Evolutionary conservation across 148 eudicot species (phyloP).

Genomic region (Pouteria glomerata): DNA sequence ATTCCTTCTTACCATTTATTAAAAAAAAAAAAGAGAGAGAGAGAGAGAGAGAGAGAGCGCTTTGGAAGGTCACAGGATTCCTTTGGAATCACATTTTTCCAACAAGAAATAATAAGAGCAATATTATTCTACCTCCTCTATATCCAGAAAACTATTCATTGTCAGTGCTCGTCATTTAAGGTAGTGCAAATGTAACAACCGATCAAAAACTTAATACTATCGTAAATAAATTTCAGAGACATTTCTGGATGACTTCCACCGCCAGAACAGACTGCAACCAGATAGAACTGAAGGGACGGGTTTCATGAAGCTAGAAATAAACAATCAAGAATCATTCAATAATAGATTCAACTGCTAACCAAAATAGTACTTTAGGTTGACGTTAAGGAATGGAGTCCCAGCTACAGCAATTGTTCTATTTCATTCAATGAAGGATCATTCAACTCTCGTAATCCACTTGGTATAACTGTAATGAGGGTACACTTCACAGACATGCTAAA

Average conservation of each 20-base stretch:
- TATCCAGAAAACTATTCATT: neutral
- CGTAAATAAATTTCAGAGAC: neutral
- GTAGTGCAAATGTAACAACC: neutral
- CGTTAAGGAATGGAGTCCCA: neutral
- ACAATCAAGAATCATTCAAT: neutral
- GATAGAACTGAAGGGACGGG: constrained; percentile 3
- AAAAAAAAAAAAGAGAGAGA: too few relatives aligned
- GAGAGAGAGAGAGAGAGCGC: too few relatives aligned
- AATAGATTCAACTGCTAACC: neutral
- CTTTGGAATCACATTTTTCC: neutral
- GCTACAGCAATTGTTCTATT: neutral
- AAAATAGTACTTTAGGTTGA: neutral
- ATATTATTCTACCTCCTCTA: neutral
- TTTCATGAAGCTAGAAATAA: neutral
- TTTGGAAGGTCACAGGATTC: too few relatives aligned
- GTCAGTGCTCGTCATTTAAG: neutral
- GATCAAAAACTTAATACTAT: neutral
- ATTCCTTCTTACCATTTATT: too few relatives aligned
- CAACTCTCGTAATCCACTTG: neutral
- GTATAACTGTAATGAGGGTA: neutral
- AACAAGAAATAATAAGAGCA: neutral
- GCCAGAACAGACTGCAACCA: neutral
- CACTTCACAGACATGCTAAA: neutral
- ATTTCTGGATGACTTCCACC: neutral
- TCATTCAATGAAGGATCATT: neutral